Conservation (phyloP, 441 rosid species). For the Aquilaria agallochum region DNA sequence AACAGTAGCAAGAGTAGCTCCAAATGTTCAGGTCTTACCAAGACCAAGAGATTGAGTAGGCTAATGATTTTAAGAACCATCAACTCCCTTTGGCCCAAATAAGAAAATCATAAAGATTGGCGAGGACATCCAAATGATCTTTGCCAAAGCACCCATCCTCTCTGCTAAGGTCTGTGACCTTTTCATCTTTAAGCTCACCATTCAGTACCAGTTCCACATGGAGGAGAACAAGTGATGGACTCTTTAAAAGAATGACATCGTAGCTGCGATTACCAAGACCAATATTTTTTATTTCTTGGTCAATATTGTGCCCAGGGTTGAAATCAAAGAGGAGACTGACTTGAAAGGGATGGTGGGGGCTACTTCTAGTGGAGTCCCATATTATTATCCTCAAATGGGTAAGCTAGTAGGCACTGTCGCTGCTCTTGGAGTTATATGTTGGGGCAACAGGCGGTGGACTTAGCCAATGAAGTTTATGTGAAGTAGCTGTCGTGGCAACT, state of each 20-base stretch:
- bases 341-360: slow-evolving; percentile 52
- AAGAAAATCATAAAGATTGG: slow-evolving; percentile 60
- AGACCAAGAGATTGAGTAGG: slow-evolving; percentile 39
- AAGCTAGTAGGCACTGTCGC: slow-evolving; percentile 43
- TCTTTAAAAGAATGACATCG: slow-evolving; percentile 48
- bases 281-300: slow-evolving; percentile 48
- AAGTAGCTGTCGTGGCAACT: slow-evolving; percentile 98
- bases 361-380: slow-evolving; percentile 77
- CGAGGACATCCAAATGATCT: slow-evolving; percentile 53
- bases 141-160: slow-evolving; percentile 43
- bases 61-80: slow-evolving; percentile 47
- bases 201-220: slow-evolving; percentile 49
- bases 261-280: slow-evolving; percentile 47
- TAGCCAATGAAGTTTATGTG: slow-evolving; percentile 50
- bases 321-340: slow-evolving; percentile 43
- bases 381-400: slow-evolving; percentile 86
- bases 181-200: slow-evolving; percentile 44
- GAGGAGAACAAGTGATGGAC: slow-evolving; percentile 57
- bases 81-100: slow-evolving; percentile 48
- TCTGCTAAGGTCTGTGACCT: slow-evolving; percentile 52
- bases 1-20: slow-evolving; percentile 49
- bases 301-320: slow-evolving; percentile 51
- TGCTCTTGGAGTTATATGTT: slow-evolving; percentile 83
- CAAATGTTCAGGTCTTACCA: slow-evolving; percentile 43
- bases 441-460: slow-evolving; percentile 83